Conservation (phyloP, 805 yeast species). For the Candida ficus region DNA sequence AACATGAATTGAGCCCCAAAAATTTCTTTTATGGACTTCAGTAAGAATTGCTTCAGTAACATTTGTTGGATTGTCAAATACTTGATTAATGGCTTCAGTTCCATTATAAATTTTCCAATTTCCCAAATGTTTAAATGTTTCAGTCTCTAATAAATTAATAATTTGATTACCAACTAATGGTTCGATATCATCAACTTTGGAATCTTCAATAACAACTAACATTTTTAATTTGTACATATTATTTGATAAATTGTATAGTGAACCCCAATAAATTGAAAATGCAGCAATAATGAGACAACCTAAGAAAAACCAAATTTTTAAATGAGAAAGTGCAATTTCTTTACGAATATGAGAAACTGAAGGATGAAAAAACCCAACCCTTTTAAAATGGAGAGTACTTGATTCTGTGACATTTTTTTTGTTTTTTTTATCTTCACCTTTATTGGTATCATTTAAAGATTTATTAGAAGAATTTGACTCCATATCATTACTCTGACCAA, state of each 20-base stretch:
- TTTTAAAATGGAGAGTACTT: slow-evolving; percentile 2
- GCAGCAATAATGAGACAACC: slow-evolving; percentile 30
- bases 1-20: slow-evolving; percentile 61
- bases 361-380: slow-evolving; percentile 15
- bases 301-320: slow-evolving; percentile 25
- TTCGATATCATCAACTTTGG: slow-evolving; percentile 15
- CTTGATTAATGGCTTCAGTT: slow-evolving; percentile 22
- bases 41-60: slow-evolving; percentile 34
- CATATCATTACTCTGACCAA: not conserved
- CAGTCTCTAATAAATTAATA: slow-evolving; percentile 35
- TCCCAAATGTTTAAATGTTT: slow-evolving; percentile 49
- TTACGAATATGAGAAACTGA: slow-evolving; percentile 11
- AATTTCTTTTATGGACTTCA: slow-evolving; percentile 47
- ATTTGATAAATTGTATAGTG: slow-evolving; percentile 26
- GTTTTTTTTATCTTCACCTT: not conserved
- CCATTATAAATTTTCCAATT: slow-evolving; percentile 31
- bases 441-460: no score
- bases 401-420: not conserved
- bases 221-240: slow-evolving; percentile 23
- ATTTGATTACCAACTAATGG: slow-evolving; percentile 29
- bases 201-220: slow-evolving; percentile 32
- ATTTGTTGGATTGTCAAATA: slow-evolving; percentile 17
- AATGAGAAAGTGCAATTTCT: slow-evolving; percentile 7
- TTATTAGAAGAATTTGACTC: no score
- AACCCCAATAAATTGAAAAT: slow-evolving; percentile 35